phyloP scores from a whole-genome alignment of 257 asterid genomes.

The Schizonepeta tenuifolia region DNA sequence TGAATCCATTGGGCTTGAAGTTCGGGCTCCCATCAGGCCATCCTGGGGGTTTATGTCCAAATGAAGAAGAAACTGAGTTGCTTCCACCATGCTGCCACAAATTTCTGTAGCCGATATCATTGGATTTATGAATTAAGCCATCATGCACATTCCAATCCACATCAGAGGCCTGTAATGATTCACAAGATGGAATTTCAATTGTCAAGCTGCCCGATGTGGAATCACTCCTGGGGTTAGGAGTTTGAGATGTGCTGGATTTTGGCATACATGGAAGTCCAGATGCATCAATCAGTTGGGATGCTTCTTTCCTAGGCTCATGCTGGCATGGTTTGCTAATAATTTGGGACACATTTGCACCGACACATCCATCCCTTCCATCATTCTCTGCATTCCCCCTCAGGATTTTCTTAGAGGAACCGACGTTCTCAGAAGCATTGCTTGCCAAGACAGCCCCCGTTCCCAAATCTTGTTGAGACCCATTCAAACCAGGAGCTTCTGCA shows the following conservation, averaged over 20 bases:
- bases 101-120: conserved; percentile 43
- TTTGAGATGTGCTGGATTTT: conserved; percentile 33
- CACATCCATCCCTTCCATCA: conserved; percentile 24
- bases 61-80: conserved; percentile 56
- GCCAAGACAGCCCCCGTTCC: conserved; percentile 33
- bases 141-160: conserved; percentile 46
- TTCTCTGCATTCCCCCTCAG: conserved; percentile 32
- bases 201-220: conserved; percentile 48
- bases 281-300: conserved; percentile 39
- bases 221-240: conserved; percentile 37
- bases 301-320: conserved; percentile 32
- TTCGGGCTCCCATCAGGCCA: conserved; percentile 65
- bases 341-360: conserved; percentile 34
- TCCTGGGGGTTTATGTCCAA: conserved; percentile 57
- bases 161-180: conserved; percentile 50
- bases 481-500: conserved; percentile 34
- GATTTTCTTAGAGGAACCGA: conserved; percentile 33
- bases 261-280: conserved; percentile 36
- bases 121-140: conserved; percentile 49
- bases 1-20: conserved; percentile 54
- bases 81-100: conserved; percentile 50
- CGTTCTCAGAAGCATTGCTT: conserved; percentile 35
- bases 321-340: conserved; percentile 31
- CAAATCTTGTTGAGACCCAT: conserved; percentile 37
- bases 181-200: conserved; percentile 62